These are phyloP conservation scores for Carpinus fangiana DNA, from an alignment of 306 rosid species.

Conservation along the genomic window DNA sequence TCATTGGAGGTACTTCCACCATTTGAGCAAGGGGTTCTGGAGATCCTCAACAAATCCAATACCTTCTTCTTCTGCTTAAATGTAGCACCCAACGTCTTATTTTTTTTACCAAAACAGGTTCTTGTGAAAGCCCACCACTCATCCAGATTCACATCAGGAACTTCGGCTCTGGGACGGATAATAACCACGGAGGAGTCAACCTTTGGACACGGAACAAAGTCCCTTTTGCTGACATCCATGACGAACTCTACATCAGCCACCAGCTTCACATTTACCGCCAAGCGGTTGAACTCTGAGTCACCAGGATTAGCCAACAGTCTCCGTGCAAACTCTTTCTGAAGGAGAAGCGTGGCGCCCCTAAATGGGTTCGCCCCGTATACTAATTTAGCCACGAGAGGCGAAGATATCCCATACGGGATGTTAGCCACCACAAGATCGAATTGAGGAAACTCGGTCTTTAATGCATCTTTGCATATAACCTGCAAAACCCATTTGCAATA, in stretches of 20 bases:
- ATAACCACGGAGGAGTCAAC: slow-evolving; percentile 87
- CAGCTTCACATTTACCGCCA: slow-evolving; percentile 77
- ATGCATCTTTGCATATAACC: slow-evolving; percentile 70
- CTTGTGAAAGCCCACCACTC: slow-evolving; percentile 81
- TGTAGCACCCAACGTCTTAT: slow-evolving; percentile 77
- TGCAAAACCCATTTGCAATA: slow-evolving; percentile 35
- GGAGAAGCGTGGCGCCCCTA: slow-evolving; percentile 83
- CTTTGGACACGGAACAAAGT: slow-evolving; percentile 79
- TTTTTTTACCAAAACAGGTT: slow-evolving; percentile 63
- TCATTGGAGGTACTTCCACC: slow-evolving; percentile 3
- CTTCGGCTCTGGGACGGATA: slow-evolving; percentile 58
- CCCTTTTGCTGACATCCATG: slow-evolving; percentile 87
- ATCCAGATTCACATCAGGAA: slow-evolving; percentile 56
- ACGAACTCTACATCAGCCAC: slow-evolving; percentile 72
- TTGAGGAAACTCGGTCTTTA: slow-evolving; percentile 64
- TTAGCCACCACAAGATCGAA: slow-evolving; percentile 88
- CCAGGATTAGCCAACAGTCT: slow-evolving; percentile 74
- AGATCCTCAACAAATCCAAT: slow-evolving; percentile 44
- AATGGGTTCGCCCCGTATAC: slow-evolving; percentile 50
- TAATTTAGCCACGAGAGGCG: slow-evolving; percentile 69
- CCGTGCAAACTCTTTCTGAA: slow-evolving; percentile 87
- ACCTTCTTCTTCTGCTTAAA: slow-evolving; percentile 71
- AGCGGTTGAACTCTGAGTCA: slow-evolving; percentile 71
- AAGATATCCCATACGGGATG: slow-evolving; percentile 83
- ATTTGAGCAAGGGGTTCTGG: slow-evolving; percentile 12